Percentiles rank a stretch among this genome's conserved stretches.
Conservation (phyloP, 2,329 filamentous ascomycete genomes). For the Exophiala xenobiotica region DNA sequence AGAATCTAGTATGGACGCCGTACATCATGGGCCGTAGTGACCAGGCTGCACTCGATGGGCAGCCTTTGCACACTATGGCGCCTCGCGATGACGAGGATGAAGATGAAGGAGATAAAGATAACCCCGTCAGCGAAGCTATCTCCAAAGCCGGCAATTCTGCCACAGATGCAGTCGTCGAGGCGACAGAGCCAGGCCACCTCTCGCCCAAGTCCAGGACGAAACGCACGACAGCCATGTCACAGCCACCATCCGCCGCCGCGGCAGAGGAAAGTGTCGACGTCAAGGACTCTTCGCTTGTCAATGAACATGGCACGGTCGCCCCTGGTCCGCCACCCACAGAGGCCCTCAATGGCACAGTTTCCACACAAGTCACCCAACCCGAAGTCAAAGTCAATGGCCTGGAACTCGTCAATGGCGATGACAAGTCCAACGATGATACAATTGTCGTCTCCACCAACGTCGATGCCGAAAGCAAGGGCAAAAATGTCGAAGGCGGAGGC, state of each 20-base stretch:
- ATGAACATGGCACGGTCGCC: constrained; percentile 23
- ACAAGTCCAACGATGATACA: background rate
- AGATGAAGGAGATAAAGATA: constrained; percentile 33
- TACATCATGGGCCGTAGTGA: constrained; percentile 93
- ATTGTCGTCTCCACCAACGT: background rate
- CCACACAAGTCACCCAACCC: constrained; percentile 3
- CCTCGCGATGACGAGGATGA: constrained; percentile 70
- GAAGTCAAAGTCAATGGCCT: constrained; percentile 22
- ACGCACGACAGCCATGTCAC: constrained; percentile 8
- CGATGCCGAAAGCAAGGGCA: background rate
- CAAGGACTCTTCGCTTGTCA: constrained; percentile 18
- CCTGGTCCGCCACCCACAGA: constrained; percentile 30
- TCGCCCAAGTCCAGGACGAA: constrained; percentile 17
- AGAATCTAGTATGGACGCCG: constrained; percentile 86
- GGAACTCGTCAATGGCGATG: constrained; percentile 15
- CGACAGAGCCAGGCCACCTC: constrained; percentile 11
- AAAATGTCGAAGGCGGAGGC: background rate
- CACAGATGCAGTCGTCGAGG: constrained; percentile 32
- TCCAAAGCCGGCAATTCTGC: constrained; percentile 26
- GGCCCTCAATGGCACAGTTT: constrained; percentile 18
- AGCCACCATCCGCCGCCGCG: constrained; percentile 6
- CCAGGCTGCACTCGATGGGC: constrained; percentile 77
- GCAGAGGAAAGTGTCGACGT: constrained; percentile 7
- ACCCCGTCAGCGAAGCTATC: constrained; percentile 22
- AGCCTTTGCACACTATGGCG: constrained; percentile 81